Evolutionary conservation across 2,329 filamentous ascomycete species (phyloP).

Genomic region (Dactylellina drechsleri): DNA sequence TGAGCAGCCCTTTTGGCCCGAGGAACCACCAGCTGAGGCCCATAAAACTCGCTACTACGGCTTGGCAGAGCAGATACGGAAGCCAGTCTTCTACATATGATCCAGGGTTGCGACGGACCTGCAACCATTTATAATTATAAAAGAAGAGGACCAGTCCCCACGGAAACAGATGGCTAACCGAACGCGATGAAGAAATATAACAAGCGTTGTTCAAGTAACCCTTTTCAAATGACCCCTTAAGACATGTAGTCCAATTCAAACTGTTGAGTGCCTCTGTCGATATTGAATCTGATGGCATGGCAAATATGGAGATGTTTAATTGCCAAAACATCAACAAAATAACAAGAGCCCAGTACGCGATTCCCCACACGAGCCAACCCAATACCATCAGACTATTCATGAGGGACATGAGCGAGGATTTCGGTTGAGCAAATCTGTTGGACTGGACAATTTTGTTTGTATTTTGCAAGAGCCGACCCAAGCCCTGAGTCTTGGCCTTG

Average conservation of each 20-base stretch:
- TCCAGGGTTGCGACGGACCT: conserved; percentile 37
- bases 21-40: conserved; percentile 49
- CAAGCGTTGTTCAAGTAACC: conserved; percentile 31
- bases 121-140: conserved; percentile 50
- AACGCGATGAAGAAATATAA: conserved; percentile 33
- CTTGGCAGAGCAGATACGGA: conserved; percentile 42
- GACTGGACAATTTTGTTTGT: conserved; percentile 41
- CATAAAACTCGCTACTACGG: conserved; percentile 28
- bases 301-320: conserved; percentile 35
- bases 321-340: conserved; percentile 51
- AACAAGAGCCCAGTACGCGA: conserved; percentile 37
- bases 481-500: conserved; percentile 82
- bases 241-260: conserved; percentile 25
- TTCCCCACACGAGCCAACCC: conserved; percentile 42
- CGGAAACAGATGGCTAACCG: conserved; percentile 39
- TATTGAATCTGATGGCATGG: conserved; percentile 11
- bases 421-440: conserved; percentile 26
- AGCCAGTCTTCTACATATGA: conserved; percentile 45
- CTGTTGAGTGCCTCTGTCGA: not conserved
- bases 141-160: conserved; percentile 40
- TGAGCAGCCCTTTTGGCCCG: conserved; percentile 15
- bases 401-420: conserved; percentile 14
- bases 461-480: conserved; percentile 65
- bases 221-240: conserved; percentile 11
- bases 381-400: conserved; percentile 23